Base-by-base conservation (phyloP, 2,329 filamentous ascomycete genomes). In the Cryphonectria nitschkei region DNA sequence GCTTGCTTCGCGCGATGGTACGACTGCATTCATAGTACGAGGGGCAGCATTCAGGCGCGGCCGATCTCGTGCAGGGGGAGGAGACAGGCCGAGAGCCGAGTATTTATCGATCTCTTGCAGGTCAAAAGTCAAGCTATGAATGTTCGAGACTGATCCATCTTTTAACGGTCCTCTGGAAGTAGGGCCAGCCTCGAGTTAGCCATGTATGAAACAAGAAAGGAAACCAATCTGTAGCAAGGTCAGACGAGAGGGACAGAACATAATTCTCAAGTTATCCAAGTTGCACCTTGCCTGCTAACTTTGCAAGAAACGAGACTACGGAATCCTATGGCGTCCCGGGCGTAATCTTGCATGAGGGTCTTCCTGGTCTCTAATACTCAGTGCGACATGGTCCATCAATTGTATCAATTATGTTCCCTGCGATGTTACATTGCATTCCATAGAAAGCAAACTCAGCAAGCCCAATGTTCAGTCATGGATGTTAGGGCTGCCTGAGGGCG, bases 1-100 rank as follows among this genome's bases (percentile, higher is more conserved):
- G 61, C 26, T 52, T 16, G 19, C 26, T 32, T 68, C 61, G 41
- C 61, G 62, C 60, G 29, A 68, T 46, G 39, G 62, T 43, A 50
- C 43, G 43, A 64, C 37, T 13, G 8, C 37, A 9, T 34, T 6
- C 16, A 46, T 46, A 16, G 16, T 50, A 50, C 46, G 22, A 50
- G 46, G 41, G 41, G 29, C 26, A 11, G 3, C 26, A 16, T 14
- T 11, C 32, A 16, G 39, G 37, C 32, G 5, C n/a, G 13, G 61
- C 4, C 61, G 29, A 58, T 58, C 61, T 26, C 37, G 34, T 62
- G 32, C 60, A 37, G 32, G 60, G 34, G 60, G 34, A 13, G 34
- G 34, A 13, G 34, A 62, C 32, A 62, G 34, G 34, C 37, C 60
- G 34, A 62, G 34, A 41, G 39, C 60, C 60, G 19, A 13, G 60